Percentiles rank a stretch among this genome's conserved stretches.
Conservation (phyloP, 768 basidiomycete genomes). For the Psilocybe cyanescens region DNA sequence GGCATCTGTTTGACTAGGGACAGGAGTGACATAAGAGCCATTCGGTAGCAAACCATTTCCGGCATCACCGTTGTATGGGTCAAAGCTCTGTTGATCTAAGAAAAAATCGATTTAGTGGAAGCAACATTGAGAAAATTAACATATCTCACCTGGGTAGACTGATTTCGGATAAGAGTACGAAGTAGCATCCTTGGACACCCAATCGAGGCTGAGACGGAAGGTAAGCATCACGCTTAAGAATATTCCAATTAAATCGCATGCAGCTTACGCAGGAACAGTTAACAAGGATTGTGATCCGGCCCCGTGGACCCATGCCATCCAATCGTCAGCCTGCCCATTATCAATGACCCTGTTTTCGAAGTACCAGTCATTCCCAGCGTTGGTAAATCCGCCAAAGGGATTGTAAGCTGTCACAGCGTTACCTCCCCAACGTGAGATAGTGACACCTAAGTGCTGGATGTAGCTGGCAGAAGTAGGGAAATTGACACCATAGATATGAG, state of each 20-base stretch:
- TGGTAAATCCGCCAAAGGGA: conserved; percentile 52
- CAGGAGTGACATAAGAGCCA: conserved; percentile 46
- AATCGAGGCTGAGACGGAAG: conserved; percentile 44
- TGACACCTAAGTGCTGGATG: conserved; percentile 51
- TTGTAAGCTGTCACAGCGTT: conserved; percentile 61
- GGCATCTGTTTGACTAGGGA: conserved; percentile 38
- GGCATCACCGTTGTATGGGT: conserved; percentile 52
- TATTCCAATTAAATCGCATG: too few species aligned
- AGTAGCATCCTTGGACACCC: conserved; percentile 56
- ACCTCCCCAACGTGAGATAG: conserved; percentile 57
- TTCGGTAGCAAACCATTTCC: conserved; percentile 54
- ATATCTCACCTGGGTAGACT: conserved; percentile 44
- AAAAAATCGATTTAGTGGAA: background rate
- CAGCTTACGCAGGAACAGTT: conserved; percentile 52
- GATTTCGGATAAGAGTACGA: conserved; percentile 55
- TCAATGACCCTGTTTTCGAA: conserved; percentile 54
- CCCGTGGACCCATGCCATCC: conserved; percentile 50
- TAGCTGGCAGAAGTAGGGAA: conserved; percentile 52
- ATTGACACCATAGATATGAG: conserved; percentile 57
- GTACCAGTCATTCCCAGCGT: conserved; percentile 59
- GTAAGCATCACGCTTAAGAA: background rate
- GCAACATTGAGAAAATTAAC: background rate
- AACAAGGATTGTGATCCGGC: conserved; percentile 48
- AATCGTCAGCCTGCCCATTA: conserved; percentile 45
- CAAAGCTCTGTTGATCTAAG: conserved; percentile 45